Percentiles rank a stretch among this genome's conserved stretches.
phyloP scores from a whole-genome alignment of 345 rosid species.

The Punica granatum region DNA sequence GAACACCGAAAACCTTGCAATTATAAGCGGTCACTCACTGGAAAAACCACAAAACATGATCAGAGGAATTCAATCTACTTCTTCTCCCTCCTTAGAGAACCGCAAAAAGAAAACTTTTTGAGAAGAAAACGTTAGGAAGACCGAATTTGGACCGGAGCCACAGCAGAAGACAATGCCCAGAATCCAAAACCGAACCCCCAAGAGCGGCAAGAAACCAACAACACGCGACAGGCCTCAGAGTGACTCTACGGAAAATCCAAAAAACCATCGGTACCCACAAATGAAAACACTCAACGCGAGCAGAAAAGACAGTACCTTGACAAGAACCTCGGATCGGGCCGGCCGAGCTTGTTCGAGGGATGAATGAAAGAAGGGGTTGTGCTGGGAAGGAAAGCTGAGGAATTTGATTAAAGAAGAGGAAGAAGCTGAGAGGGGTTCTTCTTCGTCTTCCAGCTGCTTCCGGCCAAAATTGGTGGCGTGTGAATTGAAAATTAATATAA shows the following conservation, averaged over 20 bases:
- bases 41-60: neutral
- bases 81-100: neutral
- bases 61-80: neutral
- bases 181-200: neutral
- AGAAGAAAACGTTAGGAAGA: neutral
- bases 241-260: neutral
- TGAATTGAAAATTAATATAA: neutral
- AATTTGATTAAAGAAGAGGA: neutral
- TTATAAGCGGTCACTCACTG: neutral
- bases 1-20: neutral
- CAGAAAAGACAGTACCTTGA: neutral
- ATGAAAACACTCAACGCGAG: neutral
- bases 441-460: neutral
- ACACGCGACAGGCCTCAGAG: neutral
- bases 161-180: neutral
- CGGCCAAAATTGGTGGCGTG: slow-evolving; percentile 8
- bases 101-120: neutral
- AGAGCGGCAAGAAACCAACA: neutral
- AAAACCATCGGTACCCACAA: neutral
- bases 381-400: neutral
- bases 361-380: neutral
- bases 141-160: neutral
- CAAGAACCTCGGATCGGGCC: neutral
- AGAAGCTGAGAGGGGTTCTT: neutral
- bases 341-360: neutral